A percentile compares a stretch with the other conserved stretches of the same genome.
phyloP scores from a whole-genome alignment of 2,329 filamentous ascomycete genomes.

The Microcyclospora tardicrescens region DNA sequence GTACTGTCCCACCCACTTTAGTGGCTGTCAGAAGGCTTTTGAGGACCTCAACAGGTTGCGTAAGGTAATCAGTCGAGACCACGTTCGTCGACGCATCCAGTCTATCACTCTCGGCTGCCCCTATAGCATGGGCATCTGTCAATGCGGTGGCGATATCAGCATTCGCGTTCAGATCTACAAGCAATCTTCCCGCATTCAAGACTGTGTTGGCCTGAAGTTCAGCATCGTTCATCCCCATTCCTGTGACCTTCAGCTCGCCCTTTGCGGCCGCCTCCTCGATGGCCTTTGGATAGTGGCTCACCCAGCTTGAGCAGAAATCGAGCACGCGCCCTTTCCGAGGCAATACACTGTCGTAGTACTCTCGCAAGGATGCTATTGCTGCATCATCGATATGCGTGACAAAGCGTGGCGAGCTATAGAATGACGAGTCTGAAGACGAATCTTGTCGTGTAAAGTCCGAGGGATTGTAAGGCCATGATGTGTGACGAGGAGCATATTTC shows the following conservation, averaged over 20 bases:
- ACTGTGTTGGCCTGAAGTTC: constrained; percentile 33
- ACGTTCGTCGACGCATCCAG: constrained; percentile 39
- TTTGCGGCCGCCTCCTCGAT: constrained; percentile 21
- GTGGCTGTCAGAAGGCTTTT: constrained; percentile 27
- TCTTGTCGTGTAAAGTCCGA: constrained; percentile 30
- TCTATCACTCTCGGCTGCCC: constrained; percentile 4
- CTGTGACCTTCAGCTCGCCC: constrained; percentile 29
- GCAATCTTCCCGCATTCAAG: constrained; percentile 20
- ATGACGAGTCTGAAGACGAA: constrained; percentile 22
- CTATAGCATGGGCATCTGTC: constrained; percentile 4
- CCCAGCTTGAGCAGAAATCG: constrained; percentile 41
- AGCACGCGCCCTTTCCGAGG: constrained; percentile 31
- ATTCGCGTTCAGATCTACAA: constrained; percentile 35
- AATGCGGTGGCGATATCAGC: constrained; percentile 18
- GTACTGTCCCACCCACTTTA: constrained; percentile 32
- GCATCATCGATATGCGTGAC: constrained; percentile 43
- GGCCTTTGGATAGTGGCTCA: constrained; percentile 31
- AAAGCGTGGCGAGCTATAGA: constrained; percentile 34
- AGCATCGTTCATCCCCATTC: constrained; percentile 35
- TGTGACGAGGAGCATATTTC: constrained; percentile 19
- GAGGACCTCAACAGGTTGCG: constrained; percentile 33
- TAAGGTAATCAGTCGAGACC: constrained; percentile 41
- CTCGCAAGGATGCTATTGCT: constrained; percentile 31
- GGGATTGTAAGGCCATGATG: constrained; percentile 23
- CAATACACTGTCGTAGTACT: constrained; percentile 35